These are phyloP conservation scores for Oryza glumipatula DNA, from an alignment of 176 grass and related monocot genomes.

Conservation along the genomic window DNA sequence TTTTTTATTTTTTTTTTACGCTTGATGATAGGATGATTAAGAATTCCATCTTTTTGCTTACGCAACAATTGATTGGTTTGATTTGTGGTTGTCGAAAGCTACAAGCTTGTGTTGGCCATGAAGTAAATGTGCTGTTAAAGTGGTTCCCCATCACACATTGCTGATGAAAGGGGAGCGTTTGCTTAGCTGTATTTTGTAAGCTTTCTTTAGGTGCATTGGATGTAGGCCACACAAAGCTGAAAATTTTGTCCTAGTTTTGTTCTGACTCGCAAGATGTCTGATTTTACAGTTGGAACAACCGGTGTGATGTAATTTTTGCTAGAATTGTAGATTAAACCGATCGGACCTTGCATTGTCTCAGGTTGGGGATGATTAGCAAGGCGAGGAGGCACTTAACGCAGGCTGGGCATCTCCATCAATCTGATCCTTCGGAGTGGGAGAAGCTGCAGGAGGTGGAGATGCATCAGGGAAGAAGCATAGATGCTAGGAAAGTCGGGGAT, in stretches of 20 bases:
- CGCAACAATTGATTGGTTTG: slow-evolving; percentile 3
- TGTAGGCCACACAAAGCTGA: slow-evolving; percentile 50
- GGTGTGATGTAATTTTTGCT: slow-evolving; percentile 10
- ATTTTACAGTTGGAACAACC: neutral
- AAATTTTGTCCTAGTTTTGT: slow-evolving; percentile 27
- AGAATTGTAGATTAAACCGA: slow-evolving; percentile 29
- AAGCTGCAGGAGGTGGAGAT: slow-evolving; percentile 77
- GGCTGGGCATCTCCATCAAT: slow-evolving; percentile 54
- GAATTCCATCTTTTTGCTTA: slow-evolving; percentile 25
- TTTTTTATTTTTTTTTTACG: neutral
- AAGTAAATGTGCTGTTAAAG: slow-evolving; percentile 48
- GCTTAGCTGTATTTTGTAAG: slow-evolving; percentile 64
- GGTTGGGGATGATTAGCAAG: slow-evolving; percentile 72
- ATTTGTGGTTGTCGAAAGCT: slow-evolving; percentile 20
- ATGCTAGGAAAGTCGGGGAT: slow-evolving; percentile 80
- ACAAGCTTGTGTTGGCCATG: slow-evolving; percentile 27
- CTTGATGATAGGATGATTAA: neutral
- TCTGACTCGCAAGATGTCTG: slow-evolving; percentile 4
- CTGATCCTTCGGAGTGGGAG: slow-evolving; percentile 66
- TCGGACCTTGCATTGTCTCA: slow-evolving; percentile 35
- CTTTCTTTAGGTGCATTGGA: slow-evolving; percentile 39
- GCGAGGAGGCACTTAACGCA: slow-evolving; percentile 71
- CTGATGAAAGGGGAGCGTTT: slow-evolving; percentile 35
- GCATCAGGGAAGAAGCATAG: slow-evolving; percentile 62
- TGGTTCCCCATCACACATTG: slow-evolving; percentile 39